phyloP scores from a whole-genome alignment of 306 rosid genomes.

The Coriaria nepalensis region DNA sequence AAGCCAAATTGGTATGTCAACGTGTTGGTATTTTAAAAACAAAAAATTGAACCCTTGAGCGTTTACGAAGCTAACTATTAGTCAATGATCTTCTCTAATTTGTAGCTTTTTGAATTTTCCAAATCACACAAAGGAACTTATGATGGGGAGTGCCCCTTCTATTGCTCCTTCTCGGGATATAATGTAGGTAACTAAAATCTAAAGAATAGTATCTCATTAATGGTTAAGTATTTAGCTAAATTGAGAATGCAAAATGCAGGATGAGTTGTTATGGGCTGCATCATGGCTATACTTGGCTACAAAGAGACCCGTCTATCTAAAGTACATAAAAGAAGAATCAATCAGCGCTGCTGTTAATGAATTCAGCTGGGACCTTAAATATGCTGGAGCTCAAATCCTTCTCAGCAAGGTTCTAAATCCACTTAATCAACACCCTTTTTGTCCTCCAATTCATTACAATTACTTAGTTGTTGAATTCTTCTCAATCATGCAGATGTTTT shows the following conservation, averaged over 20 bases:
- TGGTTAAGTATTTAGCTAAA: not conserved
- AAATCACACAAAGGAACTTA: constrained; percentile 58
- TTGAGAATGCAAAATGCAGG: constrained; percentile 24
- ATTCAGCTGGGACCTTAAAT: constrained; percentile 96
- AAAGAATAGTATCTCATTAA: not conserved
- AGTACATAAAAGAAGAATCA: constrained; percentile 45
- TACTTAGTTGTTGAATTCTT: not conserved
- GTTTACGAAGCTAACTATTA: no score
- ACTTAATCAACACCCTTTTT: not conserved
- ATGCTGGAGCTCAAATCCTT: constrained; percentile 79
- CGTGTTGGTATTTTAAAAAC: no score
- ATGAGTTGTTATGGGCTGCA: constrained; percentile 90
- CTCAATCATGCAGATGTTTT: constrained; percentile 27
- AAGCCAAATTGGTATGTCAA: constrained; percentile 79
- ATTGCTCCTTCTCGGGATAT: constrained; percentile 83
- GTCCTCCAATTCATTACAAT: no score
- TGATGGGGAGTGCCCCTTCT: constrained; percentile 95
- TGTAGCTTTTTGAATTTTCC: constrained; percentile 54
- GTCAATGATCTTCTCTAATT: not conserved
- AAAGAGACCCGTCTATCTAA: constrained; percentile 24
- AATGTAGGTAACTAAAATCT: constrained; percentile 29
- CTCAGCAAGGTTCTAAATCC: constrained; percentile 31
- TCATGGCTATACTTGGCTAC: constrained; percentile 73
- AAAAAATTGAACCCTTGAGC: no score
- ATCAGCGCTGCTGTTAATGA: constrained; percentile 56